Evolutionary conservation across 495 filamentous ascomycete genomes (phyloP).

Genomic region (Bacidia gigantensis): DNA sequence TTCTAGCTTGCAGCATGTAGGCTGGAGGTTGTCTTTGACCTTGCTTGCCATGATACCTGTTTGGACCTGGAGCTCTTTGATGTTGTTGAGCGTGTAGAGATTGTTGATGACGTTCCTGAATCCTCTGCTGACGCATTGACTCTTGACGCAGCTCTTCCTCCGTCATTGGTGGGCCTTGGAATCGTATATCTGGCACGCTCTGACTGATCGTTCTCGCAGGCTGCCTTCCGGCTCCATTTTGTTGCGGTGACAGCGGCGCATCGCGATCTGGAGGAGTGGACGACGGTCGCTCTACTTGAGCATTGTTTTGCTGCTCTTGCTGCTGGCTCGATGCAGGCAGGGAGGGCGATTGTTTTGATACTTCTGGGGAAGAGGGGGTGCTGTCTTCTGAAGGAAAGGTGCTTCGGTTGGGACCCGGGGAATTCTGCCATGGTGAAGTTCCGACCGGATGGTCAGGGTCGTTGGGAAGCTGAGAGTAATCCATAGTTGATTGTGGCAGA

Average conservation of each 20-base stretch:
- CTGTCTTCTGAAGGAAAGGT: constrained; percentile 35
- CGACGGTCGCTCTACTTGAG: constrained; percentile 12
- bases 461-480: constrained; percentile 64
- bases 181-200: constrained; percentile 12
- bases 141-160: constrained; percentile 25
- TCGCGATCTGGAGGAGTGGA: constrained; percentile 5
- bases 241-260: constrained; percentile 5
- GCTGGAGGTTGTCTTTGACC: constrained; percentile 36
- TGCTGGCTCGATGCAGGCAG: constrained; percentile 16
- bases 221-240: constrained; percentile 6
- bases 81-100: constrained; percentile 25
- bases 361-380: constrained; percentile 45
- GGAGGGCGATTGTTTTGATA: constrained; percentile 26
- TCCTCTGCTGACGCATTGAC: constrained; percentile 28
- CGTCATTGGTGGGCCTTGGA: constrained; percentile 26
- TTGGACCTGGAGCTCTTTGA: constrained; percentile 24
- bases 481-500: too few species aligned
- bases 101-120: constrained; percentile 34
- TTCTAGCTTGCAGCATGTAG: constrained; percentile 83
- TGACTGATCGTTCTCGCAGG: constrained; percentile 1
- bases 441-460: constrained; percentile 60
- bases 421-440: constrained; percentile 65
- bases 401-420: constrained; percentile 44
- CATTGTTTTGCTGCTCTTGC: constrained; percentile 14
- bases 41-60: constrained; percentile 34